Evolutionary conservation across 2,329 filamentous ascomycete species (phyloP).

Genomic region (Tolypocladium pustulatum): DNA sequence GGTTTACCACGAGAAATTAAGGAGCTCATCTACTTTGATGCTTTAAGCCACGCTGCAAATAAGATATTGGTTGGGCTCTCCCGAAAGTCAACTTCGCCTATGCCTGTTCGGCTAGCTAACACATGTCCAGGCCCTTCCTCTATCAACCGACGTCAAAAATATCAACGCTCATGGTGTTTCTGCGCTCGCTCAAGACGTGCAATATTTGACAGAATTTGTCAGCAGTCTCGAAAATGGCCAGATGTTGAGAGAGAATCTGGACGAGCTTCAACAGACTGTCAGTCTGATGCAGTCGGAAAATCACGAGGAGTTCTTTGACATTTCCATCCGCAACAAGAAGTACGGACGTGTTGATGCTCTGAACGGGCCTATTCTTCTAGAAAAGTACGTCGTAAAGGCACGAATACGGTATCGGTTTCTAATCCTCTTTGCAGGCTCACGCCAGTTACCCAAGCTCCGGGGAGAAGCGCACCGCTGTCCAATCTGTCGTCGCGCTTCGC

Average conservation of each 20-base stretch:
- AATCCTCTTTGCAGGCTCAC: conserved; percentile 43
- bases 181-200: conserved; percentile 71
- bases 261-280: conserved; percentile 89
- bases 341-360: conserved; percentile 87
- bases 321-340: conserved; percentile 80
- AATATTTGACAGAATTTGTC: conserved; percentile 78
- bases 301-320: conserved; percentile 94
- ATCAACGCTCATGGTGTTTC: conserved; percentile 83
- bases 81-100: neutral
- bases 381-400: conserved; percentile 56
- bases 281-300: conserved; percentile 80
- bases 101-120: conserved; percentile 7
- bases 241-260: conserved; percentile 80
- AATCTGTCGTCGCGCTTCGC: conserved; percentile 70
- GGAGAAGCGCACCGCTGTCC: conserved; percentile 52
- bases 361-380: conserved; percentile 79
- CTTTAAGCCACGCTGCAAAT: conserved; percentile 78
- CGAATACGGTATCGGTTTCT: conserved; percentile 6
- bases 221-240: conserved; percentile 71
- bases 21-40: conserved; percentile 95
- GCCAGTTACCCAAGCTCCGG: conserved; percentile 47
- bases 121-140: conserved; percentile 52
- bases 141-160: conserved; percentile 67
- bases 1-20: conserved; percentile 94
- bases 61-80: conserved; percentile 56